These are phyloP conservation scores for Knoxia roxburghii DNA, from an alignment of 257 asterid species.

Conservation along the genomic window DNA sequence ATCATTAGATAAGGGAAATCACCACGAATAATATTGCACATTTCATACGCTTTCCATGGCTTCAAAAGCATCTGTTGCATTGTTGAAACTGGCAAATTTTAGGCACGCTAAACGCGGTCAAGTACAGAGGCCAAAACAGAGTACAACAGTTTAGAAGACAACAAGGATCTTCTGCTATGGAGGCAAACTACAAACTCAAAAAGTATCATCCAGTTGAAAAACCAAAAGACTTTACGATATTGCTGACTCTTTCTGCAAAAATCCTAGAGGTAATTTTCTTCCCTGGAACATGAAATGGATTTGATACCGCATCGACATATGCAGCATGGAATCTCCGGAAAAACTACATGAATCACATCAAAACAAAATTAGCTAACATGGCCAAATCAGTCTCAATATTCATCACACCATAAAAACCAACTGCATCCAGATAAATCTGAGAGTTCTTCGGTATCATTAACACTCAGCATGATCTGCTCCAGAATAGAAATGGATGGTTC, in stretches of 20 bases:
- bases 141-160: not conserved
- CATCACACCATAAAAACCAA: conserved; percentile 1
- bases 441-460: not conserved
- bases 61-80: not conserved
- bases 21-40: too few relatives aligned
- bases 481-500: not conserved
- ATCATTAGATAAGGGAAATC: too few relatives aligned
- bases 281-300: conserved; percentile 96
- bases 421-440: not conserved
- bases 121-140: not conserved
- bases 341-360: conserved; percentile 40
- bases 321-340: conserved; percentile 92
- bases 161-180: not conserved
- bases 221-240: conserved; percentile 78
- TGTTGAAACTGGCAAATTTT: not conserved
- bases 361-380: conserved; percentile 16
- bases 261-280: conserved; percentile 75
- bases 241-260: conserved; percentile 79
- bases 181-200: not conserved
- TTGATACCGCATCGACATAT: conserved; percentile 93
- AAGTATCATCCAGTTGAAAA: conserved; percentile 36
- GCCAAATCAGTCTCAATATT: conserved; percentile 3
- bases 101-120: not conserved
- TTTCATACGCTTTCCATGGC: not conserved
- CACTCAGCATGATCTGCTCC: not conserved